Evolutionary conservation across 306 rosid genomes (phyloP), one percentile per base, ranked within the genome.

Genomic region (Fragaria ananassa): DNA sequence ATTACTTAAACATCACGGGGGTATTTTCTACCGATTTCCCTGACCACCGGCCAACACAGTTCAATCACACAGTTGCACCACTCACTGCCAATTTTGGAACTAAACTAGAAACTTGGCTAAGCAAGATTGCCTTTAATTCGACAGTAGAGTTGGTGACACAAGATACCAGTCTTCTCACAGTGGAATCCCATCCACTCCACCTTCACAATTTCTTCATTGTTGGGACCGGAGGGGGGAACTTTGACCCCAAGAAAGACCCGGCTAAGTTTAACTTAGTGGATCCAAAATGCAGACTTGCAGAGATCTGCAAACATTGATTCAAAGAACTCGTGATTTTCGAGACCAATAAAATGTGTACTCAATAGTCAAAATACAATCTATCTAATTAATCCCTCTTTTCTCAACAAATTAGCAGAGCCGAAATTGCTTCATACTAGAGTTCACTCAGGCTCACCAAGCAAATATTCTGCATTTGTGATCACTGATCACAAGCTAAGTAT

Each of bases 211-310:
- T 83, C 31, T 79, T 83, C 7, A 45, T 83, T 25, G 75, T 83
- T 67, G 83, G 83, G 86, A 66, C 76, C 3, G 79, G 86, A 14
- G 18, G 76, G 15, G 86, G 86, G 42, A 83, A 79, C 67, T 83
- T 79, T 5, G 62, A 83, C 31, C 72, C 81, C 60, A 66, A 49
- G 3, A 71, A 71, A 14, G 83, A 79, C 70, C 70, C 73, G 0
- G 53, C 79, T 21, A 79, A 67, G 61, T 79, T 34, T 39, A 76
- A 83, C 39, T 49, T 83, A 69, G 76, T 79, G 17, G 86, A 83
- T 57, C 83, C 86, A 41, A 41, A 41, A 41, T 8, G 10, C 44
- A 41, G 44, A 41, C 8, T 41, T 7, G 44, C 44, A 41, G 44
- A 41, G 44, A 5, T 41, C 44, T 41, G 44, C 44, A 41, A 41